phyloP scores from a whole-genome alignment of 2,329 filamentous ascomycete species.

The Talaromyces sp. region DNA sequence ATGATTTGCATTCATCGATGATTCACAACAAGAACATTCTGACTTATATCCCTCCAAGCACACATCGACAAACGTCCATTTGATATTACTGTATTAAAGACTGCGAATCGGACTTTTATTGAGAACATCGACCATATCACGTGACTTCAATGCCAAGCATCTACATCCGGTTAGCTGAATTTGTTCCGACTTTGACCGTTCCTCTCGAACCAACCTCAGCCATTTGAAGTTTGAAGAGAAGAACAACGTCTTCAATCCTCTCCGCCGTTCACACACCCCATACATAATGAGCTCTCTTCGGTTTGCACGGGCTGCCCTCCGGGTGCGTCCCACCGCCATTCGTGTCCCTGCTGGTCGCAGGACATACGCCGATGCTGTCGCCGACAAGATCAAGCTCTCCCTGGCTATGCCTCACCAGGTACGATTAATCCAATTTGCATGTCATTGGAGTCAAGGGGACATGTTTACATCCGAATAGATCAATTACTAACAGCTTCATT shows the following conservation, averaged over 20 bases:
- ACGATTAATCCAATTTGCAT: conserved; percentile 41
- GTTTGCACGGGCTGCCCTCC: conserved; percentile 82
- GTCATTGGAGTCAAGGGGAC: neutral
- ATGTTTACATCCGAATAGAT: neutral
- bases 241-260: conserved; percentile 18
- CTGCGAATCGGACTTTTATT: neutral
- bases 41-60: too few species aligned
- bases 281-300: conserved; percentile 83
- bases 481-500: conserved; percentile 18
- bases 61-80: neutral
- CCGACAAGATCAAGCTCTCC: conserved; percentile 97
- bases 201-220: conserved; percentile 15
- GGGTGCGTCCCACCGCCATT: conserved; percentile 72
- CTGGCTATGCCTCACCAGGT: conserved; percentile 97
- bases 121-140: neutral
- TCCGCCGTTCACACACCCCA: conserved; percentile 28
- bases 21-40: too few species aligned
- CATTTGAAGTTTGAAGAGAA: conserved; percentile 10
- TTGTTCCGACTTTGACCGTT: conserved; percentile 19
- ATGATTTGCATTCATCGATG: too few species aligned
- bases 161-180: conserved; percentile 12
- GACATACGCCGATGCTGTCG: conserved; percentile 82
- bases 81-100: neutral
- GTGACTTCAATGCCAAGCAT: conserved; percentile 14
- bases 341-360: conserved; percentile 74